Base-by-base conservation (phyloP, 2,329 filamentous ascomycete species). In the Cryoendolithus antarcticus region DNA sequence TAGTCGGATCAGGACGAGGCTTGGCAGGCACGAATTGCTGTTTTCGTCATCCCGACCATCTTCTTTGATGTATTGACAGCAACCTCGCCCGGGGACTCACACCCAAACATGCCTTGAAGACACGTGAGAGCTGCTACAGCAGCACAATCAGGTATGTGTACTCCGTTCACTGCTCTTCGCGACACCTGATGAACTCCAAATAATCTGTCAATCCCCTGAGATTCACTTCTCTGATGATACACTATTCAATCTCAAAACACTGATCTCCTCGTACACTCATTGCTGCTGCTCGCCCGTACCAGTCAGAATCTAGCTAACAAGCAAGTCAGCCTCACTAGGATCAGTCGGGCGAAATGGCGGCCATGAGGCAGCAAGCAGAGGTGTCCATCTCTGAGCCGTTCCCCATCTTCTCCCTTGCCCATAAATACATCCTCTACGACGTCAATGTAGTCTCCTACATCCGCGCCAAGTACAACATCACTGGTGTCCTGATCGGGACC, bases 381-480 rank as follows among this genome's bases (percentile, higher is more conserved):
- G 50, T 48, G 35, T 46, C 55, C 41, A 57, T 65, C 41, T 48
- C 58, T 10, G 70, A 77, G 51, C 75, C 75, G 7, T 73, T 94
- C 46, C 78, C 85, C 44, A 91, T 96, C 55, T 89, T 84, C 48
- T 71, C 75, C 57, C 77, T 94, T 44, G 78, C 79, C 34, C 78
- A 80, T 50, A 80, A 83, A 48, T 95, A 89, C 65, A 75, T 95
- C 44, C 70, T 98, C 50, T 96, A 95, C 68, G 86, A 93, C 58
- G 75, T 86, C 53, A 75, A 86, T 56, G 77, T 79, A 47, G 81
- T 86, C 44, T 78, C 82, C 52, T 74, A 80, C 58, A 70, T 94
- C 46, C 82, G 91, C 48, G 77, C 83, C 45, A 70, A 77, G 52
- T 75, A 94, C 65, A 79, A 85, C 58, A 86, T 94, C 52, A 88